Base-by-base conservation (phyloP, 2,329 filamentous ascomycete genomes). In the Talaromyces pinophilus region DNA sequence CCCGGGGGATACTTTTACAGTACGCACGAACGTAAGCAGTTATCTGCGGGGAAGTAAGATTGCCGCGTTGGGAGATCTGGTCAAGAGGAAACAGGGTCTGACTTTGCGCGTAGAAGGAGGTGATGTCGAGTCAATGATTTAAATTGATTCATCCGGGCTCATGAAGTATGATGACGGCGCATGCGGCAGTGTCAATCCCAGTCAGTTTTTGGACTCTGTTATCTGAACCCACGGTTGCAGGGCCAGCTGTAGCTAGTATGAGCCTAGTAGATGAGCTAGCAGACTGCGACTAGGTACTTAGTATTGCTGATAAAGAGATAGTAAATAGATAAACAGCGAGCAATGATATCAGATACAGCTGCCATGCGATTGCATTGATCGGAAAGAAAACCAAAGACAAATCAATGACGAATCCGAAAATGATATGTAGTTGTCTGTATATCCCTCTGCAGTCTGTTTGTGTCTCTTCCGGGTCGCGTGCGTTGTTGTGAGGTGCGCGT, bases 231-330 rank as follows among this genome's bases (percentile, higher is more conserved):
- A 22, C n/a, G n/a, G 42, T 46, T 54, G 50, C 50, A 19, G 28
- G 25, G 15, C 54, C 30, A 35, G 52, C 30, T 55, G n/a, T 57
- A 38, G 54, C 33, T 38, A 57, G 50, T 33, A 33, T n/a, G 54
- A 57, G 30, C 33, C 54, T 57, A 57, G 54, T 57, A 57, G 30
- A 10, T 54, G 50, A 19, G 33, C 33, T 35, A 19, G 52, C 30
- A 35, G 30, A 55, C 52, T 38, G 28, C 52, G 38, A 57, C 52
- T 57, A 57, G 52, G 10, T 57, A 25, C 25, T 0, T 25, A 19
- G 25, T 57, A 57, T 57, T 38, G 30, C 30, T 57, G 52, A 35
- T 57, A 57, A 55, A 22, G 52, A 57, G 52, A 57, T 22, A 57
- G 52, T 57, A 22, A n/a, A 57, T 57, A 57, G 52, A 57, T 30